Percentiles rank a stretch among this genome's conserved stretches.
Conservation (phyloP, 2,329 filamentous ascomycete species). For the Colletotrichum siamense region DNA sequence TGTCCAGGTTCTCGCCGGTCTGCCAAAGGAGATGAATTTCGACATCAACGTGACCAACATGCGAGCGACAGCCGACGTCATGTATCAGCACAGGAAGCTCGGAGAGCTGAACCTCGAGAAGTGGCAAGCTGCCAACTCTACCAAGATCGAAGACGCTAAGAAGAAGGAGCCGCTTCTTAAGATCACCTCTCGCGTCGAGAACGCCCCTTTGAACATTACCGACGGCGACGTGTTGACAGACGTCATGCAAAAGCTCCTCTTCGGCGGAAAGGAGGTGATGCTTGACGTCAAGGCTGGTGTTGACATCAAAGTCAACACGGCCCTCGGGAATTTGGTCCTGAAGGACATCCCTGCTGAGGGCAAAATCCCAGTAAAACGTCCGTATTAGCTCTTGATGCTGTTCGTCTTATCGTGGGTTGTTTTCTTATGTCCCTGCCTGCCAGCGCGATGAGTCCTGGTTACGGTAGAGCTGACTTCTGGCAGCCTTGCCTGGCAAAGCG, state of each 20-base stretch:
- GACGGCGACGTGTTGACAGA: slow-evolving; percentile 80
- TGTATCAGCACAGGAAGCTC: slow-evolving; percentile 78
- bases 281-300: slow-evolving; percentile 81
- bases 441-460: background rate
- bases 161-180: slow-evolving; percentile 68
- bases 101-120: slow-evolving; percentile 79
- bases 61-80: slow-evolving; percentile 79
- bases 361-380: slow-evolving; percentile 90
- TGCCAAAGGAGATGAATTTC: slow-evolving; percentile 89
- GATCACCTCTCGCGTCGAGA: slow-evolving; percentile 76
- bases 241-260: slow-evolving; percentile 81
- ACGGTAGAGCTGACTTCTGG: slow-evolving; percentile 36
- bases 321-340: slow-evolving; percentile 80
- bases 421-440: slow-evolving; percentile 16
- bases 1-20: slow-evolving; percentile 76
- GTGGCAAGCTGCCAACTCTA: slow-evolving; percentile 88
- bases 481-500: slow-evolving; percentile 64
- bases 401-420: slow-evolving; percentile 36
- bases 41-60: slow-evolving; percentile 79
- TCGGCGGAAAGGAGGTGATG: slow-evolving; percentile 72
- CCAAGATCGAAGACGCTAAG: slow-evolving; percentile 62
- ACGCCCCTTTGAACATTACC: slow-evolving; percentile 84
- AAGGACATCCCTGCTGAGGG: slow-evolving; percentile 87
- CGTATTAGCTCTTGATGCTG: slow-evolving; percentile 65
- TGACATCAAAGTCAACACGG: slow-evolving; percentile 82